Evolutionary conservation across 345 rosid species (phyloP), one percentile per base, ranked within the genome.

Genomic region (Populus euphratica): DNA sequence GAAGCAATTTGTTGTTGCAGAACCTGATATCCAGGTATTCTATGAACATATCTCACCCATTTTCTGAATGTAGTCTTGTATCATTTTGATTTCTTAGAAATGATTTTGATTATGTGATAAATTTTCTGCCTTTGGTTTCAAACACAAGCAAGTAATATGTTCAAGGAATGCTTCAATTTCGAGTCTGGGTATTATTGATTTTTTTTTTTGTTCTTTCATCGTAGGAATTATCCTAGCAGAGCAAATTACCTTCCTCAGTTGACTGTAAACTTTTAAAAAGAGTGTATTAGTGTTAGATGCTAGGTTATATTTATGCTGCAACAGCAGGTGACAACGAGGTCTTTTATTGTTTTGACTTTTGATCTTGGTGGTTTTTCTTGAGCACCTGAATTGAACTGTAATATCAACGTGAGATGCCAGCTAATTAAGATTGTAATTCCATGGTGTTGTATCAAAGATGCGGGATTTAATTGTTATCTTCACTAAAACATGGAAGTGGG

Each of bases 1-100:
- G 90, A 96, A 96, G 90, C 98, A 89, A 85, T 96, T 86, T 72
- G 97, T 96, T 59, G 94, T 94, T 81, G 98, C 99, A 23, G 99
- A 96, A 80, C 98, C 99, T 8, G 99, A 96, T 85, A 94, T 96
- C 76, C 99, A 92, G 98, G 98, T 96, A 87, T 83, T 66, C 20
- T 21, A 73, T 38, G 69, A 52, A 65, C 50, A n/a, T n/a, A n/a
- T 76, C 25, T 72, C 6, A 14, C 27, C 62, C 27, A 11, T 56
- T 56, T 56, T 23, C 62, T 21, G 77, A 50, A 2, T 63, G 27
- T 27, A 23, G 27, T 59, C 39, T 64, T 44, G 14, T 18, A 29
- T 7, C 23, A 49, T 49, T 49, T 38, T 69, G 33, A 9, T 78
- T 65, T 62, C 49, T 52, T 8, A n/a, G 9, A 12, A 47, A 39